These are phyloP conservation scores for Akanthomyces lecanii DNA, from an alignment of 2,329 filamentous ascomycete species.

Conservation along the genomic window DNA sequence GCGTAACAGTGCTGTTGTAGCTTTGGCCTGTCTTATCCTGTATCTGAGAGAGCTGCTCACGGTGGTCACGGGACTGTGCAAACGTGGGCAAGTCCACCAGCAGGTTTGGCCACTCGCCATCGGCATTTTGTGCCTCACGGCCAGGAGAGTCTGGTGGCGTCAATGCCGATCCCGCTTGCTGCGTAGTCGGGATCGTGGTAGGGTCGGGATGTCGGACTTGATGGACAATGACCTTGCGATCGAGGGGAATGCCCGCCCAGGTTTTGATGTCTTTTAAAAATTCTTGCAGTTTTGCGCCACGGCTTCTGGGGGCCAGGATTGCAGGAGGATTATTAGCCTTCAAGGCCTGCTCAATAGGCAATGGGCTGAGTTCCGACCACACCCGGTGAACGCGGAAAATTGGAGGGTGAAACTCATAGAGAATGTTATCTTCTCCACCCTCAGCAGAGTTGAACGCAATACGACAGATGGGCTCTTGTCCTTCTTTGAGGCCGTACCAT, in stretches of 20 bases:
- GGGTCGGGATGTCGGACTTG: slow-evolving; percentile 41
- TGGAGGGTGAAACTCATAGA: slow-evolving; percentile 80
- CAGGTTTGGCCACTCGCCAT: slow-evolving; percentile 37
- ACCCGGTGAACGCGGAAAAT: slow-evolving; percentile 82
- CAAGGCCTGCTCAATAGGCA: slow-evolving; percentile 53
- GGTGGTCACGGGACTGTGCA: slow-evolving; percentile 28
- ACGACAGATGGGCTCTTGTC: slow-evolving; percentile 68
- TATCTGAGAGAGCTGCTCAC: slow-evolving; percentile 22
- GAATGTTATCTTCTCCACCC: slow-evolving; percentile 59
- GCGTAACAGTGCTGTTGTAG: slow-evolving; percentile 68
- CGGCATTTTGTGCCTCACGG: slow-evolving; percentile 25
- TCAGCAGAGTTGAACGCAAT: slow-evolving; percentile 71
- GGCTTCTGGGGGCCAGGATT: slow-evolving; percentile 65
- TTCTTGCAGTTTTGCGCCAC: slow-evolving; percentile 63
- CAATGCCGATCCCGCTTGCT: slow-evolving; percentile 33
- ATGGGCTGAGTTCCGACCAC: slow-evolving; percentile 55
- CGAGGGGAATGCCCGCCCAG: slow-evolving; percentile 60
- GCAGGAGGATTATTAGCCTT: slow-evolving; percentile 60
- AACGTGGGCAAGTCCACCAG: slow-evolving; percentile 54
- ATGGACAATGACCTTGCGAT: slow-evolving; percentile 75
- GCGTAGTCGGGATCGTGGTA: slow-evolving; percentile 34
- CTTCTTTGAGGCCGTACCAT: slow-evolving; percentile 75
- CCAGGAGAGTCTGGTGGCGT: slow-evolving; percentile 41
- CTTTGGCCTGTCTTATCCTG: slow-evolving; percentile 70
- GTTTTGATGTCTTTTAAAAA: slow-evolving; percentile 74